These are phyloP conservation scores for Naegleria lovaniensis DNA, from an alignment of 208 protist species.

Conservation along the genomic window DNA sequence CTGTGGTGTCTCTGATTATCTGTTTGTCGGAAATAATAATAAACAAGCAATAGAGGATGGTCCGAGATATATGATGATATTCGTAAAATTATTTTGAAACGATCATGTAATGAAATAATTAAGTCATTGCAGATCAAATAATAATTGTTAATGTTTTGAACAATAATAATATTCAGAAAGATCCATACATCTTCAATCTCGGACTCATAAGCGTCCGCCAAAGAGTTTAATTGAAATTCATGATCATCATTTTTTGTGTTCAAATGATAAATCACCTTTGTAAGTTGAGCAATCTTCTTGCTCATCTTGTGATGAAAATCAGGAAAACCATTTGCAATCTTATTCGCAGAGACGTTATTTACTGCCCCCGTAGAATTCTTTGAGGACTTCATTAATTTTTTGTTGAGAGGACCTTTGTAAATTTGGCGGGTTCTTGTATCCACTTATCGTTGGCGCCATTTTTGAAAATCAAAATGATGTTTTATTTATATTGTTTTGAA, in stretches of 20 bases:
- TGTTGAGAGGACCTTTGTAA: neutral
- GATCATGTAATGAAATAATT: too few relatives aligned
- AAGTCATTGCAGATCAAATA: too few relatives aligned
- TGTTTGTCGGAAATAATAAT: neutral
- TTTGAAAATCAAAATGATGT: too few relatives aligned
- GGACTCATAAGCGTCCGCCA: constrained; percentile 59
- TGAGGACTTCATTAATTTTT: neutral
- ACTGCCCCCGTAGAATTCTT: neutral
- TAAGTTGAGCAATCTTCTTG: constrained; percentile 94
- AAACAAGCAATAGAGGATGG: too few relatives aligned
- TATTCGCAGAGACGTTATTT: neutral
- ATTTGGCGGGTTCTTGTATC: too few relatives aligned
- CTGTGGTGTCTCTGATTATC: constrained; percentile 61
- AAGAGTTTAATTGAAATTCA: constrained; percentile 62
- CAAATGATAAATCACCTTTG: constrained; percentile 91
- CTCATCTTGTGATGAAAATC: constrained; percentile 84
- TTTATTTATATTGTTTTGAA: too few relatives aligned
- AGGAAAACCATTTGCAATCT: constrained; percentile 40
- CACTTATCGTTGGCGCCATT: too few relatives aligned
- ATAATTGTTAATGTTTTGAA: constrained; percentile 1
- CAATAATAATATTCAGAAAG: too few relatives aligned
- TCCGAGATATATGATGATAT: too few relatives aligned
- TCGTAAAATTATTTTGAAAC: too few relatives aligned
- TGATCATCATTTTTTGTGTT: constrained; percentile 88
- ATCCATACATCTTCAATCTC: constrained; percentile 57